Conservation (phyloP, 1,139 yeast species). For the Candida dubliniensis region DNA sequence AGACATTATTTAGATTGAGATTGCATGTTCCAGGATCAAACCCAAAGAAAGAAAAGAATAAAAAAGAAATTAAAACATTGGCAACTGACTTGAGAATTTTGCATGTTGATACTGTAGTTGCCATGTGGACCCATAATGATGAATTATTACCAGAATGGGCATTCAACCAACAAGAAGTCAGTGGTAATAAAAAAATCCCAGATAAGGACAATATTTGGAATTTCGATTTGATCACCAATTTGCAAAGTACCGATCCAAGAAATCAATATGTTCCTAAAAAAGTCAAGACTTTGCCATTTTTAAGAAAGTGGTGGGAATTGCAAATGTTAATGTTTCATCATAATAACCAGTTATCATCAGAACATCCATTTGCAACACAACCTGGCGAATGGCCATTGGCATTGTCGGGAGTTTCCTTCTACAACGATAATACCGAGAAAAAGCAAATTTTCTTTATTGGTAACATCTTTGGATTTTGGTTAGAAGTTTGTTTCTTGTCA, state of each 20-base stretch:
- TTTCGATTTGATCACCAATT: conserved; percentile 68
- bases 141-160: conserved; percentile 92
- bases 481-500: conserved; percentile 69
- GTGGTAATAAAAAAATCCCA: conserved; percentile 81
- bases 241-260: conserved; percentile 59
- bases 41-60: conserved; percentile 41
- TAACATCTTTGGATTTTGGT: conserved; percentile 90
- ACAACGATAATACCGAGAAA: conserved; percentile 70
- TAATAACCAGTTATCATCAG: conserved; percentile 80
- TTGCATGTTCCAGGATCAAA: conserved; percentile 35
- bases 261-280: conserved; percentile 56
- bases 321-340: conserved; percentile 90
- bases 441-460: conserved; percentile 89
- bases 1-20: conserved; percentile 78
- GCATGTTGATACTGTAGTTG: conserved; percentile 86
- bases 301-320: conserved; percentile 85
- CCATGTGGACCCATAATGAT: conserved; percentile 93
- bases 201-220: conserved; percentile 74
- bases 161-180: conserved; percentile 85
- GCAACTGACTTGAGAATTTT: conserved; percentile 66
- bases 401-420: conserved; percentile 89
- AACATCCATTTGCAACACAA: conserved; percentile 94
- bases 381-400: conserved; percentile 96
- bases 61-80: conserved; percentile 63
- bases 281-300: conserved; percentile 64